Evolutionary conservation across 352 stramenopile genomes (phyloP), one percentile per base, ranked within the genome.

Genomic region (Globisporangium nagaii): DNA sequence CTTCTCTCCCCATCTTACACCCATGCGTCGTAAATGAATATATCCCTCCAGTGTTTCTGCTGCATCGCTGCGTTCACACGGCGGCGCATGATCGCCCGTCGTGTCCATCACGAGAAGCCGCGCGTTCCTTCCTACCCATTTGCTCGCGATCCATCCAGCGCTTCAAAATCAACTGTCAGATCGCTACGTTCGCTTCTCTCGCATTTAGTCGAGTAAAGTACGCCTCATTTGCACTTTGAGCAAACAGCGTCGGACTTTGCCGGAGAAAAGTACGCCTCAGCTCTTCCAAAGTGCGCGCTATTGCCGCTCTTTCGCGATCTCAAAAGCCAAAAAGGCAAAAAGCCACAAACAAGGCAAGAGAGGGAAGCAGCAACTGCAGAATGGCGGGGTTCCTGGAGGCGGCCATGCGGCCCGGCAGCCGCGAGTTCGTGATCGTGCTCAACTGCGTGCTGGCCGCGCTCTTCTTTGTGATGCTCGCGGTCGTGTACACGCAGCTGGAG

Each of bases 401-500:
- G 20, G 65, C 72, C 36, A 63, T 90, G 51, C 70, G 70, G 35
- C 80, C 80, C n/a, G 80, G 78, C 24, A 90, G 80, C 58, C 70
- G 67, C 61, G 73, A 85, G 68, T 93, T 93, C 57, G 77, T 91
- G 54, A 58, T 88, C 30, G 60, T 68, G 32, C 63, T 93, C 53
- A 93, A 93, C 58, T 65, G 50, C 41, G 80, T 93, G 56, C 64
- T 93, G 20, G 62, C 69, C 15, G 55, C 84, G 45, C 79, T 93
- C 47, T 81, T 90, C 53, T 53, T 70, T 25, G 79, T 93, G 51
- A 88, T 93, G 73, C 60, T 84, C 40, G 52, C 66, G 41, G 80
- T 90, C 40, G 62, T 93, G 25, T 93, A 89, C 66, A 81, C 77
- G 57, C 76, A 90, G 61, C 65, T 93, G 35, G 83, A 93, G 51